Evolutionary conservation across 2,329 filamentous ascomycete genomes (phyloP), one percentile per base, ranked within the genome.

Genomic region (Neofusicoccum laricinum): DNA sequence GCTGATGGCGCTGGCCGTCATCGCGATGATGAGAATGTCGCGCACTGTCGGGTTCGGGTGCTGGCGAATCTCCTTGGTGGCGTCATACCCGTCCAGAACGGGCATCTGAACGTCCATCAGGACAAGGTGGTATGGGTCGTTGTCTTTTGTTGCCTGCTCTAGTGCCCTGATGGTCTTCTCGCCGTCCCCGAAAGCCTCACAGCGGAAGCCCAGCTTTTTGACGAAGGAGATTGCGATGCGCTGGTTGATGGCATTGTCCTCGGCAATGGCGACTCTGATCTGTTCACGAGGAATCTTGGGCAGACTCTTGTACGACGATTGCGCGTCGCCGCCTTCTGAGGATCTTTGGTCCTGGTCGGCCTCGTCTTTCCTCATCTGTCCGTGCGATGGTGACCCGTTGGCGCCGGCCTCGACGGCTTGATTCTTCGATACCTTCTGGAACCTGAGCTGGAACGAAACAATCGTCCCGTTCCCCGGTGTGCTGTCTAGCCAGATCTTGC

Each of bases 81-180:
- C 93, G 76, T 96, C 91, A 74, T 97, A 97, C 5, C 93, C 93
- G 74, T 97, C 93, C 8, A 96, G 85, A 3, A 96, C 88, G 0
- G 93, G 93, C 93, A 97, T 97, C 78, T 97, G 93, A 3, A 96
- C 92, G 74, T 97, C 93, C 93, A 97, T 97, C 49, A 97, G 84
- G 19, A 70, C 89, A 36, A 97, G 85, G 71, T 97, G 93, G 78
- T 96, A 97, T 0, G 93, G 93, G 8, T 82, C 82, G 1, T 89
- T 89, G 67, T 91, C 89, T 49, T 80, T 82, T 3, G 90, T 90
- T 67, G 89, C 90, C 58, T 86, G 81, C 8, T 90, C 88, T n/a
- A 97, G 80, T 0, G 92, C 93, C 71, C 96, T 91, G 14, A 97
- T 90, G 0, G 93, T 93, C 77, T 93, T 92, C 67, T 90, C 84